Evolutionary conservation across 129 eudicot genomes (phyloP).

Genomic region (Flaveria brownii): DNA sequence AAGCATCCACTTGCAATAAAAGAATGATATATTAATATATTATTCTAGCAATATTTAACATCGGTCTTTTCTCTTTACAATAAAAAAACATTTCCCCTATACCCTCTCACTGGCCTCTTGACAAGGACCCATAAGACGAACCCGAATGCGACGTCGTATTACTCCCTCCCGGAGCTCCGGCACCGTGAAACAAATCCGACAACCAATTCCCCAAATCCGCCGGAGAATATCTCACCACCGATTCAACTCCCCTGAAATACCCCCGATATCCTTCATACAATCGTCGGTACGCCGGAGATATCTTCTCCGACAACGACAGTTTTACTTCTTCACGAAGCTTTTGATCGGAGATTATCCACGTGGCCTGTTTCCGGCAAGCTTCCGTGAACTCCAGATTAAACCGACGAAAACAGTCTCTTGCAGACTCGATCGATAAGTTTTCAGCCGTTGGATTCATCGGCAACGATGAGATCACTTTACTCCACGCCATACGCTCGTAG

Average conservation of each 20-base stretch:
- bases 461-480: slow-evolving; percentile 51
- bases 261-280: slow-evolving; percentile 53
- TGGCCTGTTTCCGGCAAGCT: slow-evolving; percentile 52
- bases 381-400: slow-evolving; percentile 60
- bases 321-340: slow-evolving; percentile 66
- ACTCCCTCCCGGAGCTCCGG: slow-evolving; percentile 34
- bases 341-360: slow-evolving; percentile 68
- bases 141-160: slow-evolving; percentile 32
- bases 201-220: slow-evolving; percentile 73
- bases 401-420: slow-evolving; percentile 43
- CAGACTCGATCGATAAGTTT: slow-evolving; percentile 34
- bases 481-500: slow-evolving; percentile 82
- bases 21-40: neutral
- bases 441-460: slow-evolving; percentile 58
- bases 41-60: neutral
- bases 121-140: slow-evolving; percentile 24
- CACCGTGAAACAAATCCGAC: slow-evolving; percentile 60
- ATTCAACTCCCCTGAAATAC: slow-evolving; percentile 37
- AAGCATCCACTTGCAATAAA: neutral
- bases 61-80: neutral
- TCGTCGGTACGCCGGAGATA: slow-evolving; percentile 47
- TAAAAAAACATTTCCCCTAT: slow-evolving; percentile 14
- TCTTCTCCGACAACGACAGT: slow-evolving; percentile 41
- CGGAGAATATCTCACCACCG: slow-evolving; percentile 74
- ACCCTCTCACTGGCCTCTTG: slow-evolving; percentile 32